Evolutionary conservation across 2,329 filamentous ascomycete species (phyloP).

Genomic region (Colletotrichum sp.): DNA sequence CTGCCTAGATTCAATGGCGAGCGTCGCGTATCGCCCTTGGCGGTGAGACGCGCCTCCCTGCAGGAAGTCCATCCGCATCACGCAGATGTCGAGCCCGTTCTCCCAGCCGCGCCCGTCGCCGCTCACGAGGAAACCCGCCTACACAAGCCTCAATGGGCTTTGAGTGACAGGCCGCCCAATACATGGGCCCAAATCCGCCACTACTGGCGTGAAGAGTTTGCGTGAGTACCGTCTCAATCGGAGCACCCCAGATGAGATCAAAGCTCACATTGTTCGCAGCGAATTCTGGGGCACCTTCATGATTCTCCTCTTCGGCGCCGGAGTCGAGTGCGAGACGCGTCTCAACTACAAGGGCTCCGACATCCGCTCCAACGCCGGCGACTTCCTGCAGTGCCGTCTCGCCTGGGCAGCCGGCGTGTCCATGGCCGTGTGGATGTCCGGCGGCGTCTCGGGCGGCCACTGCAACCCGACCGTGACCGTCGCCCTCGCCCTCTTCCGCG

Average conservation of each 20-base stretch:
- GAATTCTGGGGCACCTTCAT: constrained; percentile 19
- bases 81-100: constrained; percentile 9
- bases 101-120: constrained; percentile 11
- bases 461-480: constrained; percentile 41
- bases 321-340: constrained; percentile 16
- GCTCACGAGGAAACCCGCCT: constrained; percentile 14
- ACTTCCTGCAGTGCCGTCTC: constrained; percentile 15
- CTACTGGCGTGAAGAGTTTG: constrained; percentile 11
- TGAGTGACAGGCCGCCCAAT: constrained; percentile 11
- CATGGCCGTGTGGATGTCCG: constrained; percentile 19
- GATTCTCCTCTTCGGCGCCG: constrained; percentile 17
- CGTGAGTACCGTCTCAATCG: neutral
- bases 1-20: neutral
- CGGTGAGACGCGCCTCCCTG: constrained; percentile 6
- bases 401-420: constrained; percentile 15
- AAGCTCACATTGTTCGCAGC: neutral
- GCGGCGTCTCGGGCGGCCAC: constrained; percentile 32
- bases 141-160: constrained; percentile 19
- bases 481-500: constrained; percentile 36
- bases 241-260: rapidly evolving
- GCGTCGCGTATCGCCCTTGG: neutral
- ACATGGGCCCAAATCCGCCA: constrained; percentile 13
- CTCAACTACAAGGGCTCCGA: neutral
- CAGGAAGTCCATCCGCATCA: constrained; percentile 17
- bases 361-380: constrained; percentile 13